Conservation (phyloP, 2,329 filamentous ascomycete genomes). For the Neofusicoccum ribis region DNA sequence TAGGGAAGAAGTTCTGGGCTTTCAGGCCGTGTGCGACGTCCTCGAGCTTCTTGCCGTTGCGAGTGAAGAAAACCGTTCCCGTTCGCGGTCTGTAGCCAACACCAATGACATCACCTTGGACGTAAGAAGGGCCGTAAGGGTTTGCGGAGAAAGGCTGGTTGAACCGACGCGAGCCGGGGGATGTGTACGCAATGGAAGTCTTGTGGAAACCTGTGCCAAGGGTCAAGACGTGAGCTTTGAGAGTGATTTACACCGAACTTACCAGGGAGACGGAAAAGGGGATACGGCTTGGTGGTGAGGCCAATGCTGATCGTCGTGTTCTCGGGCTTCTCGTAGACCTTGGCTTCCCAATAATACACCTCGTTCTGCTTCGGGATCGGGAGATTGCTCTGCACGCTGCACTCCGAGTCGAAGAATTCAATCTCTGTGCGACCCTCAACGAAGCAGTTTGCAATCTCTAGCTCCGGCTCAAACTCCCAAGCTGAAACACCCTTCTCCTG, state of each 20-base stretch:
- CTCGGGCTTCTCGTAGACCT: conserved; percentile 97
- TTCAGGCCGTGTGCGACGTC: conserved; percentile 93
- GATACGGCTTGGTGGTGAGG: conserved; percentile 95
- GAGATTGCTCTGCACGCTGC: conserved; percentile 93
- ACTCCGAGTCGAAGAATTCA: conserved; percentile 97
- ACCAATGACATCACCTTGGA: conserved; percentile 94
- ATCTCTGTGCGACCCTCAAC: conserved; percentile 96
- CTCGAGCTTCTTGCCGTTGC: conserved; percentile 95
- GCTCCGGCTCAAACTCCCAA: conserved; percentile 99
- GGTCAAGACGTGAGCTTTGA: conserved; percentile 24
- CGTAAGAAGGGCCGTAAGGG: conserved; percentile 77
- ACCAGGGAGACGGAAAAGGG: conserved; percentile 91
- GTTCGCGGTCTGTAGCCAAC: conserved; percentile 93
- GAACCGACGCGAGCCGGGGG: conserved; percentile 79
- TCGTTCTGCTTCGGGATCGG: conserved; percentile 98
- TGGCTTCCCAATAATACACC: conserved; percentile 99
- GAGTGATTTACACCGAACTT: conserved; percentile 34
- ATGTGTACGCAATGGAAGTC: conserved; percentile 87
- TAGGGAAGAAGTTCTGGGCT: conserved; percentile 94
- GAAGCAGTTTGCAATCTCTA: conserved; percentile 98
- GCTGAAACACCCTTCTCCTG: conserved; percentile 99
- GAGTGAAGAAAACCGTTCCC: conserved; percentile 94
- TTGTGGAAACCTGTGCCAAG: conserved; percentile 75
- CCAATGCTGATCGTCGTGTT: conserved; percentile 84
- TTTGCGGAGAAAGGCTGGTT: conserved; percentile 88